These are phyloP conservation scores for Monosiga brevicollis DNA, from an alignment of 78 protist species.

Conservation along the genomic window DNA sequence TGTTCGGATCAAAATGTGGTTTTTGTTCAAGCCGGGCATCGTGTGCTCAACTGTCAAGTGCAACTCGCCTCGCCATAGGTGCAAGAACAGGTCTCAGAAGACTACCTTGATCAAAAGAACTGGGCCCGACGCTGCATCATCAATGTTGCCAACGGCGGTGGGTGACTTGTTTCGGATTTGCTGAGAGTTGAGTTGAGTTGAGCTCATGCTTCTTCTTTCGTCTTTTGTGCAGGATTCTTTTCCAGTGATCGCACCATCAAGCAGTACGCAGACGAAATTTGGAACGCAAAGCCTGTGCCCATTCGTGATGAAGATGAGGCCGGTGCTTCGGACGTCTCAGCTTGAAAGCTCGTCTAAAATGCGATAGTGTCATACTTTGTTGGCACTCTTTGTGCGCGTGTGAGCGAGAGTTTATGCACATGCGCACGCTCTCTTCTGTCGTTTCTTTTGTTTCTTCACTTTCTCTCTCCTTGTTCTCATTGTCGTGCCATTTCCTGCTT, in stretches of 20 bases:
- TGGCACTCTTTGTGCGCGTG: not conserved
- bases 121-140: constrained; percentile 14
- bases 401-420: not conserved
- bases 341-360: not conserved
- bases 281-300: constrained; percentile 56
- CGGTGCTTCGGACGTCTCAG: not conserved
- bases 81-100: constrained; percentile 13
- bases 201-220: not conserved
- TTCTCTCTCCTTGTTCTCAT: not conserved
- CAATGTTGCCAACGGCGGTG: constrained; percentile 18
- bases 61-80: not conserved
- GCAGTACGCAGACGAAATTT: constrained; percentile 83
- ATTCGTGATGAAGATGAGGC: not conserved
- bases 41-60: not conserved
- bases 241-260: constrained; percentile 79
- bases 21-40: too few species aligned
- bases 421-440: not conserved
- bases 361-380: not conserved
- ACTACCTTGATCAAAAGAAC: constrained; percentile 2
- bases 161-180: too few species aligned
- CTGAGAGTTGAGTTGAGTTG: too few species aligned
- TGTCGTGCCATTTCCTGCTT: too few species aligned
- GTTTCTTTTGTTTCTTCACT: not conserved
- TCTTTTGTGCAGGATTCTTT: constrained; percentile 31
- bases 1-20: too few species aligned